Evolutionary conservation across 176 grass and related monocot species (phyloP).

Genomic region (Avena sativa): DNA sequence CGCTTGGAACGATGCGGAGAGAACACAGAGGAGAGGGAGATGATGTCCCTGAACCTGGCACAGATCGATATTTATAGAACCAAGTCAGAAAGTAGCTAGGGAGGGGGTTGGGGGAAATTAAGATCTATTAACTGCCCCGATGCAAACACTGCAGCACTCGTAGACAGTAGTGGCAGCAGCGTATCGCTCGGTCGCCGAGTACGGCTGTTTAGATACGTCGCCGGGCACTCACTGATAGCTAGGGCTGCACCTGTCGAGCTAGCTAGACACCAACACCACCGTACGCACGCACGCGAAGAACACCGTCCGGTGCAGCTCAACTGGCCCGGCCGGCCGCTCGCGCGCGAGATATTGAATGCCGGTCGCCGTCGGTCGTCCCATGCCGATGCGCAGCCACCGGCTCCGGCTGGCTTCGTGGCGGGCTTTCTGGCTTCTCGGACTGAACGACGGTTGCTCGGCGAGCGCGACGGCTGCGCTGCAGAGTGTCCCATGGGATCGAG

Average conservation of each 20-base stretch:
- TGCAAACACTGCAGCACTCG: not conserved
- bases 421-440: slow-evolving; percentile 3
- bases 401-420: slow-evolving; percentile 1
- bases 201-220: not conserved
- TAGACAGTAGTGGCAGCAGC: not conserved
- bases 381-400: slow-evolving; percentile 10
- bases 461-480: not conserved
- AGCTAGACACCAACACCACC: not conserved
- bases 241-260: not conserved
- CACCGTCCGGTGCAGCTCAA: slow-evolving; percentile 36
- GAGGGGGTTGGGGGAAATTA: slow-evolving; percentile 38
- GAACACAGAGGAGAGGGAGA: not conserved
- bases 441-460: slow-evolving; percentile 1
- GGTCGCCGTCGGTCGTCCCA: slow-evolving; percentile 34
- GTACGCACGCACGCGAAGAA: no score
- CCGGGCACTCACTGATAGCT: no score
- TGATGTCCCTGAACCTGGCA: slow-evolving; percentile 17
- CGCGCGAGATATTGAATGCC: slow-evolving; percentile 47
- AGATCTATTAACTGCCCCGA: slow-evolving; percentile 19
- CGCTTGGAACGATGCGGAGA: slow-evolving; percentile 34
- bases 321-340: slow-evolving; percentile 23
- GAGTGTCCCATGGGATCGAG: not conserved
- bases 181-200: slow-evolving; percentile 27
- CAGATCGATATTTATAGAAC: slow-evolving; percentile 41
- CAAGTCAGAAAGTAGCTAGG: slow-evolving; percentile 23